Evolutionary conservation across 192 early-diverging fungal genomes (phyloP).

Genomic region (Fimicolochytrium jonesii): DNA sequence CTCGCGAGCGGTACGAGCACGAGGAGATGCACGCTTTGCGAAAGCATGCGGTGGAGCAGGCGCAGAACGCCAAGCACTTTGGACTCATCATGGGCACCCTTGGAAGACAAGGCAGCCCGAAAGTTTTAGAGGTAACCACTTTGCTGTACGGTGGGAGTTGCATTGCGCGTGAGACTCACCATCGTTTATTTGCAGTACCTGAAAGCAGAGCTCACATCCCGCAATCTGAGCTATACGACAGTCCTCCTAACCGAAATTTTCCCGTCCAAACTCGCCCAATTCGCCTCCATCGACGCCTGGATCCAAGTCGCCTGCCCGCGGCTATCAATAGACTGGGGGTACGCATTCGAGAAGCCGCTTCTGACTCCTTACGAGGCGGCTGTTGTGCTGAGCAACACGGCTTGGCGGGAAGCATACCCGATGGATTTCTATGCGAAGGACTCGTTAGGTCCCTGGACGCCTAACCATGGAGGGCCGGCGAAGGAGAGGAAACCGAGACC

Average conservation of each 20-base stretch:
- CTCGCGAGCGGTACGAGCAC: slow-evolving; percentile 91
- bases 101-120: slow-evolving; percentile 92
- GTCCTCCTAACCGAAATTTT: slow-evolving; percentile 94
- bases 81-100: slow-evolving; percentile 94
- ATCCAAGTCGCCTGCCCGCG: slow-evolving; percentile 96
- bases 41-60: slow-evolving; percentile 72
- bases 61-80: slow-evolving; percentile 69
- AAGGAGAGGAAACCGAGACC: too few relatives aligned
- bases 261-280: slow-evolving; percentile 85
- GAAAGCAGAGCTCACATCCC: slow-evolving; percentile 59
- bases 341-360: slow-evolving; percentile 87
- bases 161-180: too few relatives aligned
- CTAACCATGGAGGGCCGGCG: slow-evolving; percentile 88
- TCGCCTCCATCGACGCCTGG: slow-evolving; percentile 73
- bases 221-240: slow-evolving; percentile 59
- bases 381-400: slow-evolving; percentile 72
- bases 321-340: slow-evolving; percentile 98
- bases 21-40: slow-evolving; percentile 85
- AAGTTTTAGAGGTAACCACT: slow-evolving; percentile 69
- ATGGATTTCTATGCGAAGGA: slow-evolving; percentile 98
- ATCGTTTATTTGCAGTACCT: too few relatives aligned
- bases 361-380: slow-evolving; percentile 94
- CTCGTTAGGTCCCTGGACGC: slow-evolving; percentile 87
- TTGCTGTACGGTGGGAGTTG: neutral
- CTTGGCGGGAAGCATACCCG: slow-evolving; percentile 85